Evolutionary conservation across 371 early-diverging fungal species (phyloP), one percentile per base, ranked within the genome.

Genomic region (Mucor irregularis): DNA sequence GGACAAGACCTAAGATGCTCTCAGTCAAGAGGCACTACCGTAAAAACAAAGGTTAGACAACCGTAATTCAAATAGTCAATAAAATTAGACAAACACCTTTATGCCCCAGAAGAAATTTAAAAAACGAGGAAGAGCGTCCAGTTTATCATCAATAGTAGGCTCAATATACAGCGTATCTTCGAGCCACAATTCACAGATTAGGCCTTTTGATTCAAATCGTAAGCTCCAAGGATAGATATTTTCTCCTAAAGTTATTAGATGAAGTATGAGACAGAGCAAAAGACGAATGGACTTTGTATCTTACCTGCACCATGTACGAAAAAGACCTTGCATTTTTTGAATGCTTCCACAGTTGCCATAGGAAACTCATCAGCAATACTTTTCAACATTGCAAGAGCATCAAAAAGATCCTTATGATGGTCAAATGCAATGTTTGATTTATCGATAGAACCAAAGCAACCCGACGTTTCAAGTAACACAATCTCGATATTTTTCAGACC

Each of bases 41-140:
- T 56, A 56, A 56, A 56, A 47, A 56, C 56, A 56, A 56, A 37
- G 29, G 48, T 56, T 56, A 33, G 42, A 9, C 49, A 56, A 31
- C 34, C 49, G 35, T 42, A 56, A 42, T 49, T 56, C 43, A 56
- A 56, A 56, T 56, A 34, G 34, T 33, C 43, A 31, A 34, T 40
- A 56, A 49, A 56, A 49, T 49, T 49, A 34, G 43, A 56, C 43
- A 56, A 56, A 42, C 51, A 58, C 58, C 58, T 51, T 59, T 49
- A 53, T 48, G 40, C 42, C 22, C 53, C 60, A 59, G 22, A 59
- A 58, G 52, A 58, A 52, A 11, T 52, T 45, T 31, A 58, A 46
- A 19, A 58, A 58, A 51, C 31, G 10, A 24, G 52, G 47, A 29
- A 58, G 21, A 25, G 46, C 14, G 9, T 30, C 52, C 40, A 53